A percentile compares a stretch with the other conserved stretches of the same genome.
Evolutionary conservation across 2,329 filamentous ascomycete species (phyloP).

Genomic region (Cadophora sp.): DNA sequence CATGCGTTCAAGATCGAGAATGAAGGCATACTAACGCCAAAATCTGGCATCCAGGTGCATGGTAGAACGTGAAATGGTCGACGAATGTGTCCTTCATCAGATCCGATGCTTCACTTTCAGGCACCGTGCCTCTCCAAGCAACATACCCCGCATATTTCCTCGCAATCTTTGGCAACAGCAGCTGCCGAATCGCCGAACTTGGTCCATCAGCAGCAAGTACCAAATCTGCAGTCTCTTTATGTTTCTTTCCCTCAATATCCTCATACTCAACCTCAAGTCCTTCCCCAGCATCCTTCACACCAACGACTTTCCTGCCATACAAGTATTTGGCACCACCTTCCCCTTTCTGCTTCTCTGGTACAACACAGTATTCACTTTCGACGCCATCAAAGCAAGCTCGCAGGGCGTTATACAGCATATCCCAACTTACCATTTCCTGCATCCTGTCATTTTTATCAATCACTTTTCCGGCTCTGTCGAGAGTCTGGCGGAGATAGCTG

Average conservation of each 20-base stretch:
- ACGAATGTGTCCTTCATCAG: too few species aligned
- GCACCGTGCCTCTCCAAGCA: constrained; percentile 51
- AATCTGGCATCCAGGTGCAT: too few species aligned
- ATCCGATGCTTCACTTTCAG: too few species aligned
- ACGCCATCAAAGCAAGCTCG: constrained; percentile 35
- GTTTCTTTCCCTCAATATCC: background rate
- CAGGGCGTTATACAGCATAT: constrained; percentile 30
- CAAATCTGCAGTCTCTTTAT: constrained; percentile 19
- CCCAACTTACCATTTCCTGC: constrained; percentile 30
- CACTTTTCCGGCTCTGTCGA: constrained; percentile 16
- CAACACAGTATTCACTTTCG: constrained; percentile 24
- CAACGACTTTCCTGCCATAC: constrained; percentile 22
- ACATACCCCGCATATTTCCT: constrained; percentile 47
- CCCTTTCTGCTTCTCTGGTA: constrained; percentile 1
- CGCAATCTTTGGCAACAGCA: constrained; percentile 27
- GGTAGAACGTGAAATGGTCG: too few species aligned
- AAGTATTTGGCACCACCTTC: constrained; percentile 32
- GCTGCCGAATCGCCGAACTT: constrained; percentile 27
- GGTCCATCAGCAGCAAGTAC: constrained; percentile 34
- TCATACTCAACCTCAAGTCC: constrained; percentile 20
- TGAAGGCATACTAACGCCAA: too few species aligned
- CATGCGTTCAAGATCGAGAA: too few species aligned
- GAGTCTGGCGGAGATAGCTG: constrained; percentile 8
- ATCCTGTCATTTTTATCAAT: background rate
- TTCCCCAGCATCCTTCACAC: constrained; percentile 16